A percentile compares a stretch with the other conserved stretches of the same genome.
phyloP scores from a whole-genome alignment of 768 basidiomycete species.

The Lentinula aciculospora region DNA sequence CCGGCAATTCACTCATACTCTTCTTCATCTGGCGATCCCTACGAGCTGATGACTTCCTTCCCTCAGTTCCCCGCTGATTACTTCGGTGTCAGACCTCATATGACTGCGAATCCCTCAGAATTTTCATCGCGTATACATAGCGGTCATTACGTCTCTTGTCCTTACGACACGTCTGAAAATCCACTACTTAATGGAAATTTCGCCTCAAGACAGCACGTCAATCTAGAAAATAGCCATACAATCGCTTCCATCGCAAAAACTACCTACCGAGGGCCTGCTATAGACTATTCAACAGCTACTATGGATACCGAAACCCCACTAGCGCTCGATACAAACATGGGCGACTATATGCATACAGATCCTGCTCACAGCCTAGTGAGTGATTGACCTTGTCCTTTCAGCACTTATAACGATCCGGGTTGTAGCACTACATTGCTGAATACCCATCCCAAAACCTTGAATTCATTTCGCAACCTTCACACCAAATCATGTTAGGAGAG shows the following conservation, averaged over 20 bases:
- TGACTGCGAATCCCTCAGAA: neutral
- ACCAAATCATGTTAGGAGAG: neutral
- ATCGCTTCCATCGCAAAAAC: neutral
- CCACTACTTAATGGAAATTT: neutral
- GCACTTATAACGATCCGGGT: no score
- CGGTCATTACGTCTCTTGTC: slow-evolving; percentile 4
- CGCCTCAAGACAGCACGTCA: neutral
- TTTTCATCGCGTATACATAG: neutral
- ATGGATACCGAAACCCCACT: neutral
- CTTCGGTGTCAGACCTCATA: slow-evolving; percentile 2
- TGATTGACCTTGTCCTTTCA: neutral
- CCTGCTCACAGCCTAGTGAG: neutral
- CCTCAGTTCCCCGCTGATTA: neutral
- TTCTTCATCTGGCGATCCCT: neutral
- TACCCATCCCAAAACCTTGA: neutral
- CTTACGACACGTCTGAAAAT: neutral
- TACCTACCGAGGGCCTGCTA: neutral
- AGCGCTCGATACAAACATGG: neutral
- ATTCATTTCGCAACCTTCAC: neutral
- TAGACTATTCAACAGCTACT: neutral
- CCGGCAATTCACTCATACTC: neutral
- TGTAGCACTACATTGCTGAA: neutral
- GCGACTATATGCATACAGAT: neutral
- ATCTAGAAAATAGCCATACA: neutral
- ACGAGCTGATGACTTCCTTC: neutral